Evolutionary conservation across 306 rosid genomes (phyloP).

Genomic region (Vigna angularis): DNA sequence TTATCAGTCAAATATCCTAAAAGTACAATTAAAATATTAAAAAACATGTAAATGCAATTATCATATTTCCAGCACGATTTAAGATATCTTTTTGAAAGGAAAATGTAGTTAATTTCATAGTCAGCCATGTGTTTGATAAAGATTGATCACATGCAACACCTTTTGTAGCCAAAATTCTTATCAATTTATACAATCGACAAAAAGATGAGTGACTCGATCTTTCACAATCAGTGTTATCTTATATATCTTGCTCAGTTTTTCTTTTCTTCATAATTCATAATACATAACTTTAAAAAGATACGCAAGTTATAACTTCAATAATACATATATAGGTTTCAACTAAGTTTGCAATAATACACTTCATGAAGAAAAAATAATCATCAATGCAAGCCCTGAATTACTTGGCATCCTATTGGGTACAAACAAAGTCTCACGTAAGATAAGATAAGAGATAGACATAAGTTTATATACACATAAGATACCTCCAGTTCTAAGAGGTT

Average conservation of each 20-base stretch:
- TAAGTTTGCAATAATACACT: background rate
- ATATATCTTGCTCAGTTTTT: no score
- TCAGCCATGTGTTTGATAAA: slow-evolving; percentile 10
- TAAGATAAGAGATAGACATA: no score
- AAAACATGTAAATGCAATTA: background rate
- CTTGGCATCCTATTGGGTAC: no score
- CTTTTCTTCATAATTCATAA: background rate
- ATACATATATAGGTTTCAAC: background rate
- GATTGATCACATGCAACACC: background rate
- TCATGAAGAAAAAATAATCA: background rate
- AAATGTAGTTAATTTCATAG: background rate
- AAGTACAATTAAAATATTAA: background rate
- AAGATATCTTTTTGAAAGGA: no score
- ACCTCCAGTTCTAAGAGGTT: no score
- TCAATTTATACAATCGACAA: background rate
- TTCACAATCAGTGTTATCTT: background rate
- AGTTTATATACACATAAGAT: no score
- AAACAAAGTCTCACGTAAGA: no score
- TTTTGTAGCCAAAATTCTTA: background rate
- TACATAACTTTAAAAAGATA: background rate
- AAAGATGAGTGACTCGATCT: background rate
- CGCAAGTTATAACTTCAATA: slow-evolving; percentile 8
- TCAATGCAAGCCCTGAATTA: background rate
- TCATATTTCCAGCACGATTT: background rate
- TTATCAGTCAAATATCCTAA: background rate